These are phyloP conservation scores for Arachnopeziza araneosa DNA, from an alignment of 2,329 filamentous ascomycete genomes.

Conservation along the genomic window DNA sequence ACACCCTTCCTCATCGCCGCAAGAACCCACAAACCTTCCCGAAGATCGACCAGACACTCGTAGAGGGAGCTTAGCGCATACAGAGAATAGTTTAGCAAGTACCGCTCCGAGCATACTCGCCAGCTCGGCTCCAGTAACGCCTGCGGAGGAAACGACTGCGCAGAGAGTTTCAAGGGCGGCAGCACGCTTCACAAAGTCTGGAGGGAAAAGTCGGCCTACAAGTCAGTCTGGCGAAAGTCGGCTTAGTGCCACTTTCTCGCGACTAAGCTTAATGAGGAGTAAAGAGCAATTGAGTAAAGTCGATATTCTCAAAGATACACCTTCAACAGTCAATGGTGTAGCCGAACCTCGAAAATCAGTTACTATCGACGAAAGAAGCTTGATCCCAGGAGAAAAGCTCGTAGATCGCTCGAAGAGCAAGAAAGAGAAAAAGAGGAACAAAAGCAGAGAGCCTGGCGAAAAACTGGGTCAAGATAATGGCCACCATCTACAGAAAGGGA, in stretches of 20 bases:
- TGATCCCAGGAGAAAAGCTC: conserved; percentile 9
- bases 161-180: conserved; percentile 53
- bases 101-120: conserved; percentile 35
- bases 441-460: conserved; percentile 22
- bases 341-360: conserved; percentile 10
- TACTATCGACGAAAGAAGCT: conserved; percentile 8
- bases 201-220: conserved; percentile 47
- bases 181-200: conserved; percentile 44
- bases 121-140: conserved; percentile 38
- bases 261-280: conserved; percentile 30
- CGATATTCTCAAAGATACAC: conserved; percentile 12
- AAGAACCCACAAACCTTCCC: conserved; percentile 39
- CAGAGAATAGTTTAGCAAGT: conserved; percentile 36
- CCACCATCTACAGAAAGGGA: conserved; percentile 21
- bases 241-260: conserved; percentile 51
- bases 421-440: conserved; percentile 23
- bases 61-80: conserved; percentile 46
- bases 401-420: conserved; percentile 16
- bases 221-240: conserved; percentile 55
- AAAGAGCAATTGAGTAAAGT: conserved; percentile 26
- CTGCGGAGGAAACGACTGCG: conserved; percentile 48
- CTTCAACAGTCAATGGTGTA: conserved; percentile 4
- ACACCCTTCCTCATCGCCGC: conserved; percentile 22
- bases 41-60: conserved; percentile 34
- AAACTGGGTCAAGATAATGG: conserved; percentile 21